phyloP scores from a whole-genome alignment of 352 stramenopile genomes.

The Globisporangium megalacanthum region DNA sequence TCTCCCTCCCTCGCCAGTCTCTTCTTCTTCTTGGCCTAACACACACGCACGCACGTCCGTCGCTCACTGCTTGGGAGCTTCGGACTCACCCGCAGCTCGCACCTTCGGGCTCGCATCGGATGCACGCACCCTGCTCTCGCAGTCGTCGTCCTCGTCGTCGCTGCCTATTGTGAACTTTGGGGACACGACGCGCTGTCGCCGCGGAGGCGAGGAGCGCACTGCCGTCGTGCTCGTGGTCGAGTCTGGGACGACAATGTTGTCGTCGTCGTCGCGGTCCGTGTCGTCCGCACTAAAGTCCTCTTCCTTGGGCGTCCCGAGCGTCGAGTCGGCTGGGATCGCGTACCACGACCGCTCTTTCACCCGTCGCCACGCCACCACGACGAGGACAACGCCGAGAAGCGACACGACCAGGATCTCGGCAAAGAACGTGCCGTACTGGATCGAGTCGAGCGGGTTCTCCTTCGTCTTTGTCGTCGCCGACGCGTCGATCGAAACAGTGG shows the following conservation, averaged over 20 bases:
- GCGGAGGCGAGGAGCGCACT: conserved; percentile 21
- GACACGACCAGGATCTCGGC: conserved; percentile 45
- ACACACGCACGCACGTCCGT: no score
- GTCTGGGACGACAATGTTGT: conserved; percentile 9
- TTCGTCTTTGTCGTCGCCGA: conserved; percentile 2
- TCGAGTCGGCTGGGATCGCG: conserved; percentile 36
- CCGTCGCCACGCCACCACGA: conserved; percentile 47
- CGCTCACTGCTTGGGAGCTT: not conserved
- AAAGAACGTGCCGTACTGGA: conserved; percentile 32
- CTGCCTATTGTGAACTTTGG: conserved; percentile 48
- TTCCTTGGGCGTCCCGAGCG: conserved; percentile 13
- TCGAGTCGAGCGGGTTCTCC: conserved; percentile 10
- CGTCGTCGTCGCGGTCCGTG: conserved; percentile 16
- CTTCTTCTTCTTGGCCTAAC: no score
- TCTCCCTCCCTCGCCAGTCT: no score
- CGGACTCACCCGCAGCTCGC: not conserved
- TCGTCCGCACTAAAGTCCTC: conserved; percentile 7
- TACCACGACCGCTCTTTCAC: conserved; percentile 42
- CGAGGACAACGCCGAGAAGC: conserved; percentile 45
- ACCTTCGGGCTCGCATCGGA: not conserved
- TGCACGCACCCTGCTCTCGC: not conserved
- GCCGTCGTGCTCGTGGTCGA: conserved; percentile 15
- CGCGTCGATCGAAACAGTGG: not conserved
- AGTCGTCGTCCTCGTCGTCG: conserved; percentile 28
- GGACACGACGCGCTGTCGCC: conserved; percentile 14